phyloP scores from a whole-genome alignment of 2,329 filamentous ascomycete species.

The Hypoxylon sp. region DNA sequence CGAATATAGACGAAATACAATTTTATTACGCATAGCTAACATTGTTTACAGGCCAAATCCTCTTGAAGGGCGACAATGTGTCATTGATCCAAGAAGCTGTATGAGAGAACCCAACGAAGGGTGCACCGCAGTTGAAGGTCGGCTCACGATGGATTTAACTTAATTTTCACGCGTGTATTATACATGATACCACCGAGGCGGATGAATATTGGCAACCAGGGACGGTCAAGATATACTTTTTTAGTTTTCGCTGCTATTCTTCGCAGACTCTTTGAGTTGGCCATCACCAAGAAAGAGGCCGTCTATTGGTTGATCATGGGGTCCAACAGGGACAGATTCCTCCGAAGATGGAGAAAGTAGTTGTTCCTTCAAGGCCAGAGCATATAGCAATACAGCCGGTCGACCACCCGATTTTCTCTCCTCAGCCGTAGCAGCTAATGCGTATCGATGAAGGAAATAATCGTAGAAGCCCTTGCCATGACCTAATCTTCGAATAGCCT shows the following conservation, averaged over 20 bases:
- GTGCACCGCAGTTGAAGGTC: constrained; percentile 3
- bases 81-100: constrained; percentile 63
- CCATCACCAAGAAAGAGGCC: constrained; percentile 79
- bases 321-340: constrained; percentile 75
- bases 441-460: constrained; percentile 83
- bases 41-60: constrained; percentile 63
- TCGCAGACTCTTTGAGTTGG: constrained; percentile 56
- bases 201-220: constrained; percentile 17
- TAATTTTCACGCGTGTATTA: constrained; percentile 13
- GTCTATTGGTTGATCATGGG: constrained; percentile 82
- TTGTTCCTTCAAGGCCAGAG: constrained; percentile 87
- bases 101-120: constrained; percentile 41
- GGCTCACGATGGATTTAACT: constrained; percentile 1
- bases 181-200: constrained; percentile 21
- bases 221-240: constrained; percentile 31
- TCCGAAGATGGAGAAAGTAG: constrained; percentile 67
- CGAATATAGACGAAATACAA: background rate
- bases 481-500: constrained; percentile 76
- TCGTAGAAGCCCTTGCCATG: constrained; percentile 99
- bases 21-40: constrained; percentile 33
- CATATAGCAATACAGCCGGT: constrained; percentile 66
- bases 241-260: constrained; percentile 34
- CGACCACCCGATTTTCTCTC: constrained; percentile 46
- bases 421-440: constrained; percentile 50
- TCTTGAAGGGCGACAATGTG: constrained; percentile 74